Conservation (phyloP, 164 flowering plant species). For the Litsea cubeba region DNA sequence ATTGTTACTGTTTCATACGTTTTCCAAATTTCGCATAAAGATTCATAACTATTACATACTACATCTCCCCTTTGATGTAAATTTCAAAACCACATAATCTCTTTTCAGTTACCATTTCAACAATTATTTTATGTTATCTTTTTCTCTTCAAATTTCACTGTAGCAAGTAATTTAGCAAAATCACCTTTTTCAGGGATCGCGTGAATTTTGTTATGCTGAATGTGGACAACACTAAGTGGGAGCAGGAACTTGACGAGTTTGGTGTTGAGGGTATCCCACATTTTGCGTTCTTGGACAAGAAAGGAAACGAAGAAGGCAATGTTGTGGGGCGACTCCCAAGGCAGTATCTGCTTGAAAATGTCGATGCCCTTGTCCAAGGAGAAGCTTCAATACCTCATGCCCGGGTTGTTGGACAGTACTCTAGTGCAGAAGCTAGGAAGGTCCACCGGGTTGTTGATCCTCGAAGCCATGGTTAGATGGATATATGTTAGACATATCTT, state of each 20-base stretch:
- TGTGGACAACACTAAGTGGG: conserved; percentile 99
- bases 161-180: neutral
- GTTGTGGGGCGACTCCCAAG: conserved; percentile 82
- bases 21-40: no score
- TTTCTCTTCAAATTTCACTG: neutral
- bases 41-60: no score
- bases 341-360: conserved; percentile 68
- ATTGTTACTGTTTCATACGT: no score
- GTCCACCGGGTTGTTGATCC: conserved; percentile 79
- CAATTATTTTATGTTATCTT: no score
- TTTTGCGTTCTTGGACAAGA: conserved; percentile 84
- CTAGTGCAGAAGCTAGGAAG: conserved; percentile 78
- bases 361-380: conserved; percentile 78
- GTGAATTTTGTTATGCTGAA: conserved; percentile 97
- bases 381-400: conserved; percentile 78
- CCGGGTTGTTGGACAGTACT: conserved; percentile 72
- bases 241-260: conserved; percentile 96
- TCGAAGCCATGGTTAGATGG: conserved; percentile 39
- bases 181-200: conserved; percentile 46
- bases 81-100: no score
- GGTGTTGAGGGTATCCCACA: conserved; percentile 99
- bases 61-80: no score
- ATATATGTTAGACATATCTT: neutral
- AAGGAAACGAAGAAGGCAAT: conserved; percentile 94
- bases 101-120: no score